These are phyloP conservation scores for Penicillium decumbens DNA, from an alignment of 2,329 filamentous ascomycete genomes.

Conservation along the genomic window DNA sequence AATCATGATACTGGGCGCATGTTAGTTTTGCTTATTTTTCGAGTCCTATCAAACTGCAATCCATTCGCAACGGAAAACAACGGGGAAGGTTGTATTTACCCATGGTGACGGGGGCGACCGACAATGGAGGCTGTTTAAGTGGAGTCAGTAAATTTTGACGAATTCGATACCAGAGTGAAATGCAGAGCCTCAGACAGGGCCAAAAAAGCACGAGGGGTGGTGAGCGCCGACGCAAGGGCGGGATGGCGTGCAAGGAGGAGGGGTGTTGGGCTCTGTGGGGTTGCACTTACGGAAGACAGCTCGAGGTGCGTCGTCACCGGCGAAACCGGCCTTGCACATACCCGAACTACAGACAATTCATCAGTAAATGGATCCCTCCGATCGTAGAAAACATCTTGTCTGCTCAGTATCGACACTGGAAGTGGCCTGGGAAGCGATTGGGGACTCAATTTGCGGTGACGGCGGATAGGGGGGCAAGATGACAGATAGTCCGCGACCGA, in stretches of 20 bases:
- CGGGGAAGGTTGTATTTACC: conserved; percentile 59
- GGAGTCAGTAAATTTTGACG: conserved; percentile 19
- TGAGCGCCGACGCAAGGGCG: conserved; percentile 28
- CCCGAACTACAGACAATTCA: conserved; percentile 68
- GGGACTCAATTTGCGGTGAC: conserved; percentile 12
- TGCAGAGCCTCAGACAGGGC: neutral
- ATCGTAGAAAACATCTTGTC: neutral
- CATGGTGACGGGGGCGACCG: conserved; percentile 99
- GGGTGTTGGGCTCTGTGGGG: conserved; percentile 21
- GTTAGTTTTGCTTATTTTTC: conserved; percentile 25
- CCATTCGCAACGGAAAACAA: neutral
- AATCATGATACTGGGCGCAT: conserved; percentile 87
- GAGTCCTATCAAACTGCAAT: neutral
- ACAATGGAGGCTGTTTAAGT: conserved; percentile 81
- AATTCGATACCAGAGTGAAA: neutral
- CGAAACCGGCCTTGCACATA: conserved; percentile 99
- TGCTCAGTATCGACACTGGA: neutral
- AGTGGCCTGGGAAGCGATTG: conserved; percentile 13
- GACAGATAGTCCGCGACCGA: conserved; percentile 22
- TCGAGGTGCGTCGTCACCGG: conserved; percentile 99
- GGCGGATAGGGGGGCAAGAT: conserved; percentile 17
- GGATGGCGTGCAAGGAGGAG: conserved; percentile 17
- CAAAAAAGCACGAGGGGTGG: conserved; percentile 1
- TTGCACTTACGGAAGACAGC: conserved; percentile 98
- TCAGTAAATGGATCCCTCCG: conserved; percentile 21